Evolutionary conservation across 116 monocot species (phyloP).

Genomic region (Zostera marina): DNA sequence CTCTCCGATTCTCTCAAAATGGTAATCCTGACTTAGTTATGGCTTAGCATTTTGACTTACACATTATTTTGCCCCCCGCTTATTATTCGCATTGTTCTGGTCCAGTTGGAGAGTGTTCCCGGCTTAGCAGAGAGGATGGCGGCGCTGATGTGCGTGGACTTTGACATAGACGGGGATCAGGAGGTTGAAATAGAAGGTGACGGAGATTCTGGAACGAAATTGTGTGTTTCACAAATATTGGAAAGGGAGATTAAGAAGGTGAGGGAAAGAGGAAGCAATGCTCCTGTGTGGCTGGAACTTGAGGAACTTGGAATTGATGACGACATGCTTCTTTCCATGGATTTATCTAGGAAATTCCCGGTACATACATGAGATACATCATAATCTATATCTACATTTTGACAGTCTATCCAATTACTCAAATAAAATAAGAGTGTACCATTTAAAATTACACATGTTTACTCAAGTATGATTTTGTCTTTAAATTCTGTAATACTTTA

Average conservation of each 20-base stretch:
- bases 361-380: conserved; percentile 15
- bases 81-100: conserved; percentile 2
- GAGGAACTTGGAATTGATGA: conserved; percentile 90
- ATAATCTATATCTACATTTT: too few relatives aligned
- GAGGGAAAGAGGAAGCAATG: conserved; percentile 30
- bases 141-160: conserved; percentile 82
- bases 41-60: background rate
- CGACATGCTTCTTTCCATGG: conserved; percentile 50
- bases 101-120: conserved; percentile 62
- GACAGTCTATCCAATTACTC: too few relatives aligned
- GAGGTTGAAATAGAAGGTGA: conserved; percentile 17
- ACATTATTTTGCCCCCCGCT: background rate
- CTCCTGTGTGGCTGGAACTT: conserved; percentile 70
- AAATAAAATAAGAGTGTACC: too few relatives aligned
- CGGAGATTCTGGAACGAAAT: conserved; percentile 4
- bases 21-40: conserved; percentile 14
- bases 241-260: conserved; percentile 40
- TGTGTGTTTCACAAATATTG: conserved; percentile 29
- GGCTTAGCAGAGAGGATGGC: conserved; percentile 92
- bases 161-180: conserved; percentile 26
- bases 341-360: conserved; percentile 68
- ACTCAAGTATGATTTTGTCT: too few relatives aligned
- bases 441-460: too few relatives aligned
- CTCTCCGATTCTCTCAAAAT: conserved; percentile 71
- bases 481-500: too few relatives aligned